Conservation (phyloP, 306 rosid genomes). For the Quercus parvula region DNA sequence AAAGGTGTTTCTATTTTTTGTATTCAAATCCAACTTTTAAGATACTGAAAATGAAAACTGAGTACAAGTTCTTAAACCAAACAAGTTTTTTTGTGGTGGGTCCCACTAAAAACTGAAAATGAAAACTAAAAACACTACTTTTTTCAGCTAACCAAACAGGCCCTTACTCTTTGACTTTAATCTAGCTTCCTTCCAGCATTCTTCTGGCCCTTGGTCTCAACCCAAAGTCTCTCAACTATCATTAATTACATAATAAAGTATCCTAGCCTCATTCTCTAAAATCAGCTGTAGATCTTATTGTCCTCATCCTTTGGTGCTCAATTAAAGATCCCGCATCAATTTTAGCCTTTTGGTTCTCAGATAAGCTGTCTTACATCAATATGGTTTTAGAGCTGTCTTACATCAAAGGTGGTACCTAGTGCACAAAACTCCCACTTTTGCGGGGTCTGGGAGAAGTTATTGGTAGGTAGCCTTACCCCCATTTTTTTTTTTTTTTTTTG, state of each 20-base stretch:
- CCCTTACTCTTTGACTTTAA: neutral
- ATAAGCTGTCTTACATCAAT: neutral
- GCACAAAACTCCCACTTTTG: too few relatives aligned
- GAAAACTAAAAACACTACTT: too few relatives aligned
- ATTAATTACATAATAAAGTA: neutral
- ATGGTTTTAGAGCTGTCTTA: neutral
- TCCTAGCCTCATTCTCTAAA: neutral
- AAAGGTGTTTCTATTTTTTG: too few relatives aligned
- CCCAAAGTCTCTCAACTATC: neutral
- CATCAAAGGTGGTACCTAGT: neutral
- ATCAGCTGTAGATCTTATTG: neutral
- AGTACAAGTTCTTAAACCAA: too few relatives aligned
- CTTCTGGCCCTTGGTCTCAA: neutral
- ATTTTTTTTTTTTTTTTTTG: accelerated
- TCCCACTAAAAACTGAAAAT: too few relatives aligned
- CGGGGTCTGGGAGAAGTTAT: accelerated
- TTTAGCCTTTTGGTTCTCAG: neutral
- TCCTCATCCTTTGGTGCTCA: neutral
- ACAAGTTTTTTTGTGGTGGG: too few relatives aligned
- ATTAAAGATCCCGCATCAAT: neutral
- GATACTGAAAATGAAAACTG: too few relatives aligned
- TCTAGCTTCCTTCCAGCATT: neutral
- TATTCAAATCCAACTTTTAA: too few relatives aligned
- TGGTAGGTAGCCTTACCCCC: too few relatives aligned
- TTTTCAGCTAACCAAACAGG: too few relatives aligned